Evolutionary conservation across 177 flowering plant species (phyloP).

Genomic region (Vitis hybrid): DNA sequence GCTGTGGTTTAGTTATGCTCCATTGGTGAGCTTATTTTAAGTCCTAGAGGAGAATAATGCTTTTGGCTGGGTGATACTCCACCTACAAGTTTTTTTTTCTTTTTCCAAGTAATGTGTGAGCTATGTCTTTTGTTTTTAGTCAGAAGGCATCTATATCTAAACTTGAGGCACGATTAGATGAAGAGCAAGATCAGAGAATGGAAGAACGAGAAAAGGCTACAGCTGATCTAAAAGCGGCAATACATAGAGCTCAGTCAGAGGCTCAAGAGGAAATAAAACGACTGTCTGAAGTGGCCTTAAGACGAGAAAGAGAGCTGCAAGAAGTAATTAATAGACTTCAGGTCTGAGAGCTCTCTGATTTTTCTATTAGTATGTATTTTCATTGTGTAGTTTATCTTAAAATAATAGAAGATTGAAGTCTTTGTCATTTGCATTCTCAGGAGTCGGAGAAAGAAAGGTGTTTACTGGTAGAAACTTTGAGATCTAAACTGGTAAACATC

Average conservation of each 20-base stretch:
- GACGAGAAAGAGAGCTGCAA: constrained; percentile 74
- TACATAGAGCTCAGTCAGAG: constrained; percentile 74
- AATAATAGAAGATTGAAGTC: neutral
- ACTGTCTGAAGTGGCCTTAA: constrained; percentile 54
- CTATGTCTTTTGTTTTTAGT: constrained; percentile 37
- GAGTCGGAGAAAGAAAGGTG: constrained; percentile 83
- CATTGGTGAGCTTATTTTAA: neutral
- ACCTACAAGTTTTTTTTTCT: neutral
- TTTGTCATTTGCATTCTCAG: constrained; percentile 33
- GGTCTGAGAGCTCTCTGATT: constrained; percentile 37
- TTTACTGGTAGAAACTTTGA: constrained; percentile 64
- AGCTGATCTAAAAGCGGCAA: constrained; percentile 62
- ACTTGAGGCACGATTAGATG: constrained; percentile 69
- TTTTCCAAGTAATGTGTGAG: neutral
- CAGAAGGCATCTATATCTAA: constrained; percentile 84
- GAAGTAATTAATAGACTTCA: constrained; percentile 90
- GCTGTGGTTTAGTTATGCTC: neutral
- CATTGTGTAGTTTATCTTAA: neutral
- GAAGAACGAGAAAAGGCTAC: constrained; percentile 87
- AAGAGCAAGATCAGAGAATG: constrained; percentile 81
- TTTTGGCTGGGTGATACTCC: neutral
- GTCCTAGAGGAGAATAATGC: neutral
- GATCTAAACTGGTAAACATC: constrained; percentile 73
- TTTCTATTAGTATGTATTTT: neutral
- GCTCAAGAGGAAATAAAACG: constrained; percentile 78